Conservation (phyloP, 768 basidiomycete species). For the Suillus alpinus region DNA sequence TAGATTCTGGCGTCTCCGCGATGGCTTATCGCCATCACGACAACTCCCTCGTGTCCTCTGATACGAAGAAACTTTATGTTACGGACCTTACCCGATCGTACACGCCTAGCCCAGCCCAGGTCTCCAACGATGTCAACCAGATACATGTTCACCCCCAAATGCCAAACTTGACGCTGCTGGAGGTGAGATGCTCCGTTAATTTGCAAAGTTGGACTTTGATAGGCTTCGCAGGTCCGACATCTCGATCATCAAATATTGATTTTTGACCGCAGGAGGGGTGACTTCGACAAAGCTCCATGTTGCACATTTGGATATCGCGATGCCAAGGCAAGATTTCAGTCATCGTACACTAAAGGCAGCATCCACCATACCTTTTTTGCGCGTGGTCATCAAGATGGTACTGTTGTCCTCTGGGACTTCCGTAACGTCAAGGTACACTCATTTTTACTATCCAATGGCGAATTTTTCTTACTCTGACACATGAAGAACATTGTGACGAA, state of each 20-base stretch:
- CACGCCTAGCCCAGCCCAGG: constrained; percentile 25
- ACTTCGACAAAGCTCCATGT: constrained; percentile 39
- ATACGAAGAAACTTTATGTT: constrained; percentile 32
- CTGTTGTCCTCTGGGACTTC: constrained; percentile 48
- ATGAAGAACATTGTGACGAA: constrained; percentile 36
- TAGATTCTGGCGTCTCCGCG: constrained; percentile 31
- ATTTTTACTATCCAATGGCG: constrained; percentile 10
- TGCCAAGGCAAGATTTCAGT: constrained; percentile 19
- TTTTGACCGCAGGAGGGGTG: constrained; percentile 42
- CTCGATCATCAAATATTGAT: constrained; percentile 48
- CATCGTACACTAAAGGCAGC: constrained; percentile 38
- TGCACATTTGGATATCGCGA: constrained; percentile 44
- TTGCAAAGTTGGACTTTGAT: constrained; percentile 9
- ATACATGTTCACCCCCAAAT: constrained; percentile 46
- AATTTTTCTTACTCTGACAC: constrained; percentile 18
- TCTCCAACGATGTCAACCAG: constrained; percentile 41
- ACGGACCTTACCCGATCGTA: constrained; percentile 38
- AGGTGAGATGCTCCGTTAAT: constrained; percentile 36
- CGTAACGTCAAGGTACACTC: constrained; percentile 42
- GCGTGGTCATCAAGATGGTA: constrained; percentile 44
- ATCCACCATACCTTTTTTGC: constrained; percentile 41
- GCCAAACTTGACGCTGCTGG: constrained; percentile 41
- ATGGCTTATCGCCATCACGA: constrained; percentile 38
- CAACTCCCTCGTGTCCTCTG: constrained; percentile 34
- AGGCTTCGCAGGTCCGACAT: constrained; percentile 41